These are phyloP conservation scores for Jimgerdemannia lactiflua DNA, from an alignment of 192 early-diverging fungal genomes.

Conservation along the genomic window DNA sequence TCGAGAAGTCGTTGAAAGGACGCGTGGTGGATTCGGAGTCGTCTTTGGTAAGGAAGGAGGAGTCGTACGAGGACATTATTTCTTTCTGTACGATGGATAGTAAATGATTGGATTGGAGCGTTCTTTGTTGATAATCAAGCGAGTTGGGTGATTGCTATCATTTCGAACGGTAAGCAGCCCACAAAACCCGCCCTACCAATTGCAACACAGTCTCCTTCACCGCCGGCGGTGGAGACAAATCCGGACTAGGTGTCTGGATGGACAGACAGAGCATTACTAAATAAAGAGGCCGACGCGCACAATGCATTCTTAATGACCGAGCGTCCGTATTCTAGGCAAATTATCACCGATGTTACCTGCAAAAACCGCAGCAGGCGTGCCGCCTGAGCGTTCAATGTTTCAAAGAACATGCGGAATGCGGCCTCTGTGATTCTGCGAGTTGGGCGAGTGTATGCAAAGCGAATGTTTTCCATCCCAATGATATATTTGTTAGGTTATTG, in stretches of 20 bases:
- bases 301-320: no score
- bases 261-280: constrained; percentile 3
- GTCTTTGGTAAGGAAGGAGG: constrained; percentile 56
- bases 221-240: constrained; percentile 57
- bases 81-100: constrained; percentile 51
- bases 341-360: constrained; percentile 30
- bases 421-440: constrained; percentile 43
- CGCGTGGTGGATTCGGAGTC: constrained; percentile 7
- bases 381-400: constrained; percentile 49
- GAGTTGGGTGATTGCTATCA: no score
- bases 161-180: no score
- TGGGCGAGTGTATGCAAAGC: neutral
- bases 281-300: neutral
- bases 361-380: constrained; percentile 39
- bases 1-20: constrained; percentile 48
- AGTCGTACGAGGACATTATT: constrained; percentile 78
- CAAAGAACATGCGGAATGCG: constrained; percentile 55
- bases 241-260: constrained; percentile 46
- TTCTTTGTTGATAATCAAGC: no score
- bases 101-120: neutral
- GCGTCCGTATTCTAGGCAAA: no score
- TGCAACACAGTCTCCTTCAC: constrained; percentile 68
- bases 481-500: no score
- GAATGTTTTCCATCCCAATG: no score
- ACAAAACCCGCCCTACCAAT: constrained; percentile 42